Percentiles rank a stretch among this genome's conserved stretches.
phyloP scores from a whole-genome alignment of 345 rosid genomes.

The Balakata baccata region DNA sequence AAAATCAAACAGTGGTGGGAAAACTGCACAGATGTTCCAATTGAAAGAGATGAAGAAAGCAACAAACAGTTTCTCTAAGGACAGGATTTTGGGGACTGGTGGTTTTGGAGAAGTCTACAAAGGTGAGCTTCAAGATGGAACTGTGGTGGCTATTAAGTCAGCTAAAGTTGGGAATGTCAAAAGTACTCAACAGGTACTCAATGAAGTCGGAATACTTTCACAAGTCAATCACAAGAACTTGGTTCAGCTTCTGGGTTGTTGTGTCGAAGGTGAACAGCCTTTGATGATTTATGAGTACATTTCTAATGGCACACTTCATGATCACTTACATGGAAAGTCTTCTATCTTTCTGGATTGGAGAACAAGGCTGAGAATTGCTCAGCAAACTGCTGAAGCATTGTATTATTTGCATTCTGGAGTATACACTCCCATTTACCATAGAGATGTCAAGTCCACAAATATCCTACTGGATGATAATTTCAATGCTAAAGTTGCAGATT shows the following conservation, averaged over 20 bases:
- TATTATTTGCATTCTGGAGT: constrained; percentile 55
- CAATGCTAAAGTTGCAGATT: constrained; percentile 53
- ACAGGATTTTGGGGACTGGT: constrained; percentile 50
- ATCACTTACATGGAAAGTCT: constrained; percentile 45
- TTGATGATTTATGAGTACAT: constrained; percentile 59
- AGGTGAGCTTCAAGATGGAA: constrained; percentile 55
- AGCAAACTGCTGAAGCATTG: constrained; percentile 58
- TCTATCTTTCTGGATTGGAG: constrained; percentile 43
- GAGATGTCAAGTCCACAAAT: constrained; percentile 65
- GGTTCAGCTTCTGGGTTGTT: constrained; percentile 57
- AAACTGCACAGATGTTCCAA: constrained; percentile 43
- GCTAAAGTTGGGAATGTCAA: constrained; percentile 67
- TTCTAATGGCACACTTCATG: constrained; percentile 53
- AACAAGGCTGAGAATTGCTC: constrained; percentile 46
- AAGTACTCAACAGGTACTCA: constrained; percentile 61
- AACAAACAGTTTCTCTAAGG: constrained; percentile 44
- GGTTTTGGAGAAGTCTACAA: constrained; percentile 65
- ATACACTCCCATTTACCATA: constrained; percentile 53
- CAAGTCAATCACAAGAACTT: constrained; percentile 65
- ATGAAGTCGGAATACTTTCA: constrained; percentile 62
- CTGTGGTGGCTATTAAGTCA: constrained; percentile 48
- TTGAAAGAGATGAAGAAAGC: constrained; percentile 55
- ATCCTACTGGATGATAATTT: constrained; percentile 45
- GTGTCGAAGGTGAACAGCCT: constrained; percentile 54
- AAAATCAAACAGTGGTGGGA: constrained; percentile 43